Evolutionary conservation across 106 monocot genomes (phyloP), one percentile per base, ranked within the genome.

Genomic region (Posidonia australis): DNA sequence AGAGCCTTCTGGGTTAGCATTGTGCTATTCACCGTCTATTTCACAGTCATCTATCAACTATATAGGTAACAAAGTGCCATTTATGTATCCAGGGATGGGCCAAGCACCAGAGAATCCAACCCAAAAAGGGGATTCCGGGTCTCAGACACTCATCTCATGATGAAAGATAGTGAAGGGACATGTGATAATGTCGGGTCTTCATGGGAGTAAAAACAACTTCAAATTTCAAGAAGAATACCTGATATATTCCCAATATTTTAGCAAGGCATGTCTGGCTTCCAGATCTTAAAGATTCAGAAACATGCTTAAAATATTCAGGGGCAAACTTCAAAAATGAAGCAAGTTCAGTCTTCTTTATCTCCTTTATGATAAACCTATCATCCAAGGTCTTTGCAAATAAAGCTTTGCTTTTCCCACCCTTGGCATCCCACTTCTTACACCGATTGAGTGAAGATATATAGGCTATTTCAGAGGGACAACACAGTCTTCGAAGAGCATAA

Each of bases 391-490:
- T 99, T 57, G 85, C 87, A 81, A 99, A 99, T 53, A 88, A 71
- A 29, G 77, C 98, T 76, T 91, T 99, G 54, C 87, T 99, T 76
- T 99, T 99, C 24, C 98, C 98, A 29, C 98, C 98, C 68, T 88
- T 84, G 51, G 87, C 98, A 78, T 99, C 85, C 98, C 98, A 99
- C 58, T 82, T 99, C 63, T 79, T 99, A 63, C 98, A 87, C 23
- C 81, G 82, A 46, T 83, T 81, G 25, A 99, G 53, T 31, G 98
- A 99, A 56, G 82, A 72, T 65, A 99, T 87, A 70, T 99, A 99
- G 13, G 82, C 78, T 67, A 79, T 67, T 74, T 99, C 98, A 18
- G 90, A 85, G 18, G 88, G 87, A 59, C 84, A 88, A 54, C 91
- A 99, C 46, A 66, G 87, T 56, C 65, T 85, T 62, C 98, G 74